These are phyloP conservation scores for Fraxinus floribunda DNA, from an alignment of 305 asterid genomes.

Conservation along the genomic window DNA sequence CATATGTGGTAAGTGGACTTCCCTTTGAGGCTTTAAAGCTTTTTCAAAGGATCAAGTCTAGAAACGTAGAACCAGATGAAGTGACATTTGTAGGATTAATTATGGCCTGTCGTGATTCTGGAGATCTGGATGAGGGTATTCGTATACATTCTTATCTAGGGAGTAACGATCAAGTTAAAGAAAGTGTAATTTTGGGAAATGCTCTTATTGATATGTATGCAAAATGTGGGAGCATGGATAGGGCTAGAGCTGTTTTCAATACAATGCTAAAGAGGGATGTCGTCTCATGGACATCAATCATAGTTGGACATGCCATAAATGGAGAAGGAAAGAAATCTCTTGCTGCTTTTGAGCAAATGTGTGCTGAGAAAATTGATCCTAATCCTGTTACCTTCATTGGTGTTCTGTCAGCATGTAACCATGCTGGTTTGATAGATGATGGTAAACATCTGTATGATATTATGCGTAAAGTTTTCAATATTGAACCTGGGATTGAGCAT, in stretches of 20 bases:
- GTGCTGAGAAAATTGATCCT: slow-evolving; percentile 43
- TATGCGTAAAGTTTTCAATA: slow-evolving; percentile 34
- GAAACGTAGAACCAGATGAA: slow-evolving; percentile 34
- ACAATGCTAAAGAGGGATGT: slow-evolving; percentile 42
- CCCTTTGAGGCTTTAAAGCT: slow-evolving; percentile 36
- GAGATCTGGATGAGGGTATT: slow-evolving; percentile 33
- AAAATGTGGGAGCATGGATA: slow-evolving; percentile 45
- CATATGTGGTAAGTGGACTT: slow-evolving; percentile 36
- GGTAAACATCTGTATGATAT: slow-evolving; percentile 34
- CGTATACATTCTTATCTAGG: slow-evolving; percentile 37
- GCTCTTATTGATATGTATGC: slow-evolving; percentile 58
- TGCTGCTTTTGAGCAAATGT: slow-evolving; percentile 39
- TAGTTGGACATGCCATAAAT: slow-evolving; percentile 49
- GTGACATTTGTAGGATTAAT: slow-evolving; percentile 44
- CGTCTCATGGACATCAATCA: slow-evolving; percentile 52
- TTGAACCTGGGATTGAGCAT: slow-evolving; percentile 46
- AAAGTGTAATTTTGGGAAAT: slow-evolving; percentile 39
- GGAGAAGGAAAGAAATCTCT: slow-evolving; percentile 45
- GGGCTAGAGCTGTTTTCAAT: slow-evolving; percentile 43
- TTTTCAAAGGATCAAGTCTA: slow-evolving; percentile 24
- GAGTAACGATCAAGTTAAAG: slow-evolving; percentile 23
- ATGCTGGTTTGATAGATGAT: slow-evolving; percentile 45
- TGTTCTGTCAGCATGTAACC: slow-evolving; percentile 44
- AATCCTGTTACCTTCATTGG: slow-evolving; percentile 49
- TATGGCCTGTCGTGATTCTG: slow-evolving; percentile 49